phyloP scores from a whole-genome alignment of 495 filamentous ascomycete species.

The Acidiella bohemica region DNA sequence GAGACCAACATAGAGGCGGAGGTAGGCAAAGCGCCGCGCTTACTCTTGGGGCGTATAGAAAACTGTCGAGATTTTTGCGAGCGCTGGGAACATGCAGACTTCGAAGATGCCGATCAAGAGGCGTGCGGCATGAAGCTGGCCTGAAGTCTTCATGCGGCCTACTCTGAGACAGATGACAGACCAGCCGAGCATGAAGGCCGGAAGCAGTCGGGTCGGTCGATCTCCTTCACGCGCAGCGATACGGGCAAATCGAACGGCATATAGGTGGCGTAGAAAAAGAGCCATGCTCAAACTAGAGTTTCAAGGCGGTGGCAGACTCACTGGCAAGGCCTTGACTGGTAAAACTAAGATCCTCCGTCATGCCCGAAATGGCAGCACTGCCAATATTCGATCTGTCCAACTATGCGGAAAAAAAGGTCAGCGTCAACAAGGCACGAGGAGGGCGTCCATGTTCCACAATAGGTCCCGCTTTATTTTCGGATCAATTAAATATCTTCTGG shows the following conservation, averaged over 20 bases:
- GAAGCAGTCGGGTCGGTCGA: background rate
- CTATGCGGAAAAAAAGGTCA: background rate
- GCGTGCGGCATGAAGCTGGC: background rate
- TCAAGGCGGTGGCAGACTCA: background rate
- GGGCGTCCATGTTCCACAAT: background rate
- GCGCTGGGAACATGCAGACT: background rate
- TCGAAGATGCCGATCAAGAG: background rate
- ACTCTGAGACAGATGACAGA: background rate
- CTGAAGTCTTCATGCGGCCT: background rate
- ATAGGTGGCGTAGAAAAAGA: background rate
- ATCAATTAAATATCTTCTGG: background rate
- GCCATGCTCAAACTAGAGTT: background rate
- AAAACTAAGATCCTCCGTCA: background rate
- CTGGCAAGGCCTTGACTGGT: background rate
- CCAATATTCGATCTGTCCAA: background rate
- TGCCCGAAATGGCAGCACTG: background rate
- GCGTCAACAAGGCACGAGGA: background rate
- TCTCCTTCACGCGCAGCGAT: background rate
- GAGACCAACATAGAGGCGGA: background rate
- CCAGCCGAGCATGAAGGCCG: background rate
- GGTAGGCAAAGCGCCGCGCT: background rate
- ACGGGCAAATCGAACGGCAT: background rate
- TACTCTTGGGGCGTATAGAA: background rate
- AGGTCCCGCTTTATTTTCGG: background rate
- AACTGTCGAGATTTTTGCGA: background rate